Conservation (phyloP, 306 rosid species). For the Betula pendula region DNA sequence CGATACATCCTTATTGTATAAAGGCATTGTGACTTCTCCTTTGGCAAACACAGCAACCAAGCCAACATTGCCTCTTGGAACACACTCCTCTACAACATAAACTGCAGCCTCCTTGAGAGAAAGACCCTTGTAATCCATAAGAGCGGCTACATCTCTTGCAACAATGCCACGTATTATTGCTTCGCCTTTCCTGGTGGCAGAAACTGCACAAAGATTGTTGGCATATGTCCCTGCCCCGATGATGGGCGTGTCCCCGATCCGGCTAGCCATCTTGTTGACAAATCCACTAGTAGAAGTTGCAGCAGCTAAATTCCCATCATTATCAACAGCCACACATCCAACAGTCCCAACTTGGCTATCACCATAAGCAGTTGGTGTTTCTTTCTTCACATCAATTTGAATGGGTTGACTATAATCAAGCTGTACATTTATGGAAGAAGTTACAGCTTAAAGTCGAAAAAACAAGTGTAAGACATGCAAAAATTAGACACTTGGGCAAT, state of each 20-base stretch:
- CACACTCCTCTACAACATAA: slow-evolving; percentile 52
- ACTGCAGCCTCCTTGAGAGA: slow-evolving; percentile 76
- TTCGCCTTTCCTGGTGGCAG: slow-evolving; percentile 89
- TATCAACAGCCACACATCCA: slow-evolving; percentile 89
- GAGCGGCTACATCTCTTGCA: slow-evolving; percentile 90
- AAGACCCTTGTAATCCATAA: slow-evolving; percentile 79
- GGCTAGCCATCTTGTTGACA: slow-evolving; percentile 86
- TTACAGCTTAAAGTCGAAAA: not conserved
- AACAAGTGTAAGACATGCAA: not conserved
- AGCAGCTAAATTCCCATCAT: slow-evolving; percentile 70
- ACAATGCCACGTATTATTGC: slow-evolving; percentile 68
- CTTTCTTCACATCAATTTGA: slow-evolving; percentile 42
- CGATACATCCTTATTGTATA: slow-evolving; percentile 86
- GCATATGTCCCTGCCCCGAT: slow-evolving; percentile 93
- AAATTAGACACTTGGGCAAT: not conserved
- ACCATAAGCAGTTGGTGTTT: slow-evolving; percentile 43
- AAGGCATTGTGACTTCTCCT: slow-evolving; percentile 74
- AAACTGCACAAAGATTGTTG: slow-evolving; percentile 77
- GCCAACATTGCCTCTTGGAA: slow-evolving; percentile 47
- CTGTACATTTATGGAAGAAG: slow-evolving; percentile 38
- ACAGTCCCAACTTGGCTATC: slow-evolving; percentile 86
- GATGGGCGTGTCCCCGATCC: slow-evolving; percentile 85
- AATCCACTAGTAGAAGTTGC: slow-evolving; percentile 92
- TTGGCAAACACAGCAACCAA: slow-evolving; percentile 72
- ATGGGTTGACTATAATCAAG: slow-evolving; percentile 75